Percentiles rank a stretch among this genome's conserved stretches.
These are phyloP conservation scores for Fusarium begoniae DNA, from an alignment of 2,329 filamentous ascomycete species.

Conservation along the genomic window DNA sequence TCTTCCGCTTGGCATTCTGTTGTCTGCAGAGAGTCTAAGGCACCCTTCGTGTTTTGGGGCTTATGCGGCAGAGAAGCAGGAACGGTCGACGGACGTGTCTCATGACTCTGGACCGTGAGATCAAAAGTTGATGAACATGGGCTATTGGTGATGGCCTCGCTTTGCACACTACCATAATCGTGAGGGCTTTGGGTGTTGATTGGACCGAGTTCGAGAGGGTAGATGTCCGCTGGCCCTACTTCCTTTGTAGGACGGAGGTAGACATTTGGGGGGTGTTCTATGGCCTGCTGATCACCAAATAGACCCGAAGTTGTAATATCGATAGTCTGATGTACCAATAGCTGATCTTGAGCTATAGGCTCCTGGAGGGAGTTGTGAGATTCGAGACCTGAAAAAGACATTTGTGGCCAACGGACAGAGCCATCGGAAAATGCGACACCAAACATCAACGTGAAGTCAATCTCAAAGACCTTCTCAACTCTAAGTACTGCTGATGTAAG, in stretches of 20 bases:
- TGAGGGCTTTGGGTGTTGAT: fast-evolving
- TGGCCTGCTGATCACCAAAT: fast-evolving
- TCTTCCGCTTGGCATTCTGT: background rate
- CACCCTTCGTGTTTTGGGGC: fast-evolving
- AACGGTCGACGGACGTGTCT: background rate
- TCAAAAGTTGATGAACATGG: background rate
- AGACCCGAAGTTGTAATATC: background rate
- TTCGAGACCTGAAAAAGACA: fast-evolving
- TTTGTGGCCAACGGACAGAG: fast-evolving
- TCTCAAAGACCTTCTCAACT: background rate
- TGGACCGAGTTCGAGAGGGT: no score
- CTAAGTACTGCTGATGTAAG: fast-evolving
- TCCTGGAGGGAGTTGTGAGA: background rate
- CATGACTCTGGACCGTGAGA: background rate
- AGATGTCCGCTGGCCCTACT: fast-evolving
- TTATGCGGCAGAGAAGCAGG: background rate
- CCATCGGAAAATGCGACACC: fast-evolving
- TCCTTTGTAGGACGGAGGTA: background rate
- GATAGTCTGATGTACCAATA: fast-evolving
- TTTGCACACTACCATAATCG: no score
- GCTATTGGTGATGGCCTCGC: background rate
- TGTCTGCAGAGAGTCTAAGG: fast-evolving
- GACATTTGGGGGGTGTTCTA: no score
- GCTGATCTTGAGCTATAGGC: fast-evolving
- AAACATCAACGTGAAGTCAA: background rate